A percentile compares a stretch with the other conserved stretches of the same genome.
Evolutionary conservation across 1,284 basidiomycete species (phyloP).

Genomic region (Trametes sp.): DNA sequence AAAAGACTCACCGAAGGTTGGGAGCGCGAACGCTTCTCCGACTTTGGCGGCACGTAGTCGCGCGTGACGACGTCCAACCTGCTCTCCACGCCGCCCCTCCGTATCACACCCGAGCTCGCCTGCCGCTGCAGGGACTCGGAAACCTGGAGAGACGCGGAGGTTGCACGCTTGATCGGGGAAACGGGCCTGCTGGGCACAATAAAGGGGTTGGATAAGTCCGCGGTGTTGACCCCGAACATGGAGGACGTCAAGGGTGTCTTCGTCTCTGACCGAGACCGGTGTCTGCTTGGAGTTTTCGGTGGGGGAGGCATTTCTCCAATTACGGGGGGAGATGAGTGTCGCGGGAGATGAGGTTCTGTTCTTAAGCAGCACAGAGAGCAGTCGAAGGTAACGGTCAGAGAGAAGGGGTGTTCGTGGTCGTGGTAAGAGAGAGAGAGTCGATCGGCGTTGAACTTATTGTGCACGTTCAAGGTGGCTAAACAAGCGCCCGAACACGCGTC

Average conservation of each 20-base stretch:
- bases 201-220: conserved; percentile 69
- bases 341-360: not conserved
- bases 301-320: conserved; percentile 40
- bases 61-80: conserved; percentile 74
- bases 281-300: conserved; percentile 72
- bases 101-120: conserved; percentile 69
- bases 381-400: no score
- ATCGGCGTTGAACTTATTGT: no score
- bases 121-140: conserved; percentile 66
- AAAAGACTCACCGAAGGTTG: conserved; percentile 66
- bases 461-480: not conserved
- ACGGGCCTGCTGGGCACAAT: conserved; percentile 57
- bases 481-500: conserved; percentile 12
- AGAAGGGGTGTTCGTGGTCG: no score
- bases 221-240: conserved; percentile 58
- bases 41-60: conserved; percentile 59
- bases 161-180: conserved; percentile 70
- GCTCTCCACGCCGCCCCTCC: conserved; percentile 79
- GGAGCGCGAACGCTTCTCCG: conserved; percentile 76
- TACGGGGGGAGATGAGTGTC: not conserved
- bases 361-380: not conserved
- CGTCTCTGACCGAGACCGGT: conserved; percentile 70
- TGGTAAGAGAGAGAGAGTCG: no score
- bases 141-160: conserved; percentile 55
- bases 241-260: conserved; percentile 79